Conservation (phyloP, 2,329 filamentous ascomycete species). For the Leptographium lundbergii region DNA sequence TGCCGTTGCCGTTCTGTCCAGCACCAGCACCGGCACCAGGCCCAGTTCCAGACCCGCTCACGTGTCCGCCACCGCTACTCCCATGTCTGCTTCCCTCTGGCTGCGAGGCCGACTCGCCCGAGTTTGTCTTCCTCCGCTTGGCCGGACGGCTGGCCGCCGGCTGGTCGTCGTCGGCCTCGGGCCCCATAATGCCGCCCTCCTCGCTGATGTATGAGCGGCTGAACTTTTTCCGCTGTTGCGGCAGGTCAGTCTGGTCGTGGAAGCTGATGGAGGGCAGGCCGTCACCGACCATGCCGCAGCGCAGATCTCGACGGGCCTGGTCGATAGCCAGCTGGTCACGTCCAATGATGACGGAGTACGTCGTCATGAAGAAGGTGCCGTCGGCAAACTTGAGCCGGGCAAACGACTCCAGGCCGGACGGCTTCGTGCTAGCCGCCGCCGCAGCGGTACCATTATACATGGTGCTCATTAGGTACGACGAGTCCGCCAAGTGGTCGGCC, state of each 20-base stretch:
- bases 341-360: conserved; percentile 58
- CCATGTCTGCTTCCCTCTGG: background rate
- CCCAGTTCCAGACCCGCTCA: background rate
- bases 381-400: conserved; percentile 58
- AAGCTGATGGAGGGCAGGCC: background rate
- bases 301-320: conserved; percentile 40
- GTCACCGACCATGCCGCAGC: conserved; percentile 15
- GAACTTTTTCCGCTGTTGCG: conserved; percentile 30
- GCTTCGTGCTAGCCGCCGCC: background rate
- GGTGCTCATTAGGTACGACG: too few relatives aligned
- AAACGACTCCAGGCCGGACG: conserved; percentile 35
- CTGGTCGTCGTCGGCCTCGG: conserved; percentile 45
- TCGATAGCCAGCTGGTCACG: conserved; percentile 51
- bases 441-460: too few relatives aligned
- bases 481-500: too few relatives aligned
- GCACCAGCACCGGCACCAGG: background rate
- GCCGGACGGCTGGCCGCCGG: conserved; percentile 33
- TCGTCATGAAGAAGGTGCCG: conserved; percentile 69
- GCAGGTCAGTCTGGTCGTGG: background rate
- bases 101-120: background rate
- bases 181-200: conserved; percentile 55
- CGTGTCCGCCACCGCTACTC: background rate
- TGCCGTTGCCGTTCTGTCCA: background rate
- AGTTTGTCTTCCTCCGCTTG: conserved; percentile 31
- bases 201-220: conserved; percentile 57